Evolutionary conservation across 768 basidiomycete species (phyloP), one percentile per base, ranked within the genome.

Genomic region (Mycena polygramma): DNA sequence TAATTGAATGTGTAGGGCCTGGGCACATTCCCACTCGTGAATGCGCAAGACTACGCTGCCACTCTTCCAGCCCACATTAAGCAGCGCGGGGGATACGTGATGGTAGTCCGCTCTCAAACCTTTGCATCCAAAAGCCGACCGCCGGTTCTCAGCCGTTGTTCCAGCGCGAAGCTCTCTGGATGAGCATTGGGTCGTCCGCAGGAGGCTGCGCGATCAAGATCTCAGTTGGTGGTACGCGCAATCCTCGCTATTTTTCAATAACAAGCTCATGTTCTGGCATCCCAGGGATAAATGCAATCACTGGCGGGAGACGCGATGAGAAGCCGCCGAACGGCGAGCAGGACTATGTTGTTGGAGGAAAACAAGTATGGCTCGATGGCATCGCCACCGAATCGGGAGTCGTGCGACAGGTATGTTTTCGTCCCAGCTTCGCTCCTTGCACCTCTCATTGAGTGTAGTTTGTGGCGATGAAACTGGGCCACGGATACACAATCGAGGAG

Each of bases 401-500:
- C 15, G 61, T 63, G 49, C 61, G 61, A 17, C 51, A 63, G 61
- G 61, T 53, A 35, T 53, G 37, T 4, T 35, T 5, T 51, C 37
- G 11, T 51, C 4, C 22, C 13, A 10, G n/a, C 13, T 19, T 26
- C 30, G 10, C 4, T 26, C 20, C 22, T 5, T 15, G 1, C 26
- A 19, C 22, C 6, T 15, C 14, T 51, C 41, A 37, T 17, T 24
- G 36, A 19, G 0, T 24, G 8, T 43, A 63, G 51, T 63, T 63
- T 24, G 61, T 63, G 4, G 61, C 61, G 4, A 52, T 53, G 61
- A 53, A 63, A 45, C 39, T 63, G 1, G 61, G 61, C 15, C 14
- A 53, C n/a, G 61, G 61, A 11, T 63, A 63, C 45, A 63, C 61
- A 8, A 63, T 63, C 14, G 61, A 63, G 37, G 61, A 63, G 26